phyloP scores from a whole-genome alignment of 495 filamentous ascomycete species.

The Lasiosphaeriaceae sp. region DNA sequence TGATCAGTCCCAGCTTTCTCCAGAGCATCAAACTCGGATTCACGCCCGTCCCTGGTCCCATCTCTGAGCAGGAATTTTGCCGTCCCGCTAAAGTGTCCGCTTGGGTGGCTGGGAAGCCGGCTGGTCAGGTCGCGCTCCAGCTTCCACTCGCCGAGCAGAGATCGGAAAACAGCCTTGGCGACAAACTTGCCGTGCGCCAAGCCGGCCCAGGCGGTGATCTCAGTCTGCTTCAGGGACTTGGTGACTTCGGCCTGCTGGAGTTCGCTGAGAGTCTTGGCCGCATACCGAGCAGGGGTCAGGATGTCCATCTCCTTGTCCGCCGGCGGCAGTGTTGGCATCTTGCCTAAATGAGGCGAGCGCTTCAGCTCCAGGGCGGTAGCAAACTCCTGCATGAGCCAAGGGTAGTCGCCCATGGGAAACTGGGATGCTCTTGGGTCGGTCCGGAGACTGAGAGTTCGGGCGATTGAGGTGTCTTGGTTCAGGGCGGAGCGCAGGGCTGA shows the following conservation, averaged over 20 bases:
- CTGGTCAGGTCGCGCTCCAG: conserved; percentile 49
- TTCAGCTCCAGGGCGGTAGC: conserved; percentile 49
- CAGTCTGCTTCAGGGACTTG: conserved; percentile 29
- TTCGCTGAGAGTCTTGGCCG: conserved; percentile 14
- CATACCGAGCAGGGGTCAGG: conserved; percentile 43
- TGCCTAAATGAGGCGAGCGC: conserved; percentile 14
- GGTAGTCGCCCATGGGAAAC: conserved; percentile 79
- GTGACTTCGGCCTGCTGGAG: conserved; percentile 19
- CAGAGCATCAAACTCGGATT: conserved; percentile 26
- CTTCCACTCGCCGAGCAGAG: conserved; percentile 69
- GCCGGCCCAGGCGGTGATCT: conserved; percentile 29
- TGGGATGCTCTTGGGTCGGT: conserved; percentile 50
- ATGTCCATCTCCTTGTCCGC: conserved; percentile 40
- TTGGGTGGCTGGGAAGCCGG: conserved; percentile 47
- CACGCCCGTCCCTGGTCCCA: conserved; percentile 46
- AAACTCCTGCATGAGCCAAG: conserved; percentile 72
- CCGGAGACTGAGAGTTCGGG: conserved; percentile 40
- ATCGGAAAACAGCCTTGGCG: conserved; percentile 64
- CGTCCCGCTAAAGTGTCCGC: conserved; percentile 56
- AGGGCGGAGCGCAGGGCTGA: conserved; percentile 26
- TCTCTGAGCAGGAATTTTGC: conserved; percentile 60
- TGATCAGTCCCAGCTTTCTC: conserved; percentile 28
- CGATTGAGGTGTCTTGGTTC: conserved; percentile 39
- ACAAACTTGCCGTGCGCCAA: conserved; percentile 44
- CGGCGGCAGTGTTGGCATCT: conserved; percentile 31